Evolutionary conservation across 2,329 filamentous ascomycete species (phyloP), one percentile per base, ranked within the genome.

Genomic region (Laburnicola sp.): DNA sequence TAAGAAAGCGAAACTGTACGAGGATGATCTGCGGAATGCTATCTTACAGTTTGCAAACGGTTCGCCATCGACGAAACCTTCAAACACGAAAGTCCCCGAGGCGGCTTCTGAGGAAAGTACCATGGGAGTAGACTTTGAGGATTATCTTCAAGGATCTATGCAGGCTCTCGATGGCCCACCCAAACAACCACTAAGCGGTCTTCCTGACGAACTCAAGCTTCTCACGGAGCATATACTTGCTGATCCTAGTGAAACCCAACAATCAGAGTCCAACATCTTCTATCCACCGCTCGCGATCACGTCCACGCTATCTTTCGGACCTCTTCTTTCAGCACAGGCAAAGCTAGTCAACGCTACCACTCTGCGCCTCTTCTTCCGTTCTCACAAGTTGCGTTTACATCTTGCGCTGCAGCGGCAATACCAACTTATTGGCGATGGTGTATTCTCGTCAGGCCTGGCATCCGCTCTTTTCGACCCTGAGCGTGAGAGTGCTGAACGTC

Each of bases 401-500:
- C 75, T 97, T 0, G 78, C 80, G 3, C 67, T 96, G 1, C 91
- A 96, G 63, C 84, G 84, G 52, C 82, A 87, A 37, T 97, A 94
- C 58, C 89, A 95, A 45, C 80, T 97, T 1, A 78, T 97, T 5
- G 88, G 91, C 2, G 91, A 94, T 62, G 91, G 91, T 4, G 79
- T 89, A 11, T 97, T 97, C 69, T 86, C 87, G 45, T 87, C 87
- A 44, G 85, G 87, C 1, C 79, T 99, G 1, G 87, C 89, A 0
- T 86, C 91, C 47, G 88, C 91, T 0, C 78, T 99, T 0, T 97
- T 97, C 63, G 88, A 92, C 53, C 85, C 91, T 0, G 86, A 95
- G 23, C 80, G 94, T 42, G 86, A 89, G 60, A 88, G 87, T 25
- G 88, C 91, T 2, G 90, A 96, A 67, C 81, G 88, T 37, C 83